Conservation (phyloP, 371 early-diverging fungal species). For the Funneliformis caledonium region DNA sequence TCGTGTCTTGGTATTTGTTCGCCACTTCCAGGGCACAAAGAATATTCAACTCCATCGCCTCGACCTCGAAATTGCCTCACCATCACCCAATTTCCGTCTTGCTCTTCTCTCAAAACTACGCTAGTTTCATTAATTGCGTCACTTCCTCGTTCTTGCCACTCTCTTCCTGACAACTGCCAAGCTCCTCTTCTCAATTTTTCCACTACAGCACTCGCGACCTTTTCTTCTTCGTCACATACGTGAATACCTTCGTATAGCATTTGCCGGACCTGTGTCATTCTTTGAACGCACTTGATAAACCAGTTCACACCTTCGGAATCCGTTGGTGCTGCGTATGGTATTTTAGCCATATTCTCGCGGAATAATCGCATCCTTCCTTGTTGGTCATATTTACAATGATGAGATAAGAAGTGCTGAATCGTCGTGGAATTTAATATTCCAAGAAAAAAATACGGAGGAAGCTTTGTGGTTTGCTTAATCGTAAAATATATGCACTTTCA, state of each 20-base stretch:
- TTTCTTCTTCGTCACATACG: conserved; percentile 43
- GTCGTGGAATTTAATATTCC: conserved; percentile 63
- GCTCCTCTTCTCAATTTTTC: conserved; percentile 38
- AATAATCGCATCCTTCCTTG: conserved; percentile 68
- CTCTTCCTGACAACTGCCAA: conserved; percentile 29
- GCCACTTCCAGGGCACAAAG: conserved; percentile 21
- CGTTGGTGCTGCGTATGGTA: conserved; percentile 60
- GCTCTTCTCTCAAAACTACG: conserved; percentile 36
- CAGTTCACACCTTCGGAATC: conserved; percentile 40
- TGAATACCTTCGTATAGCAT: conserved; percentile 41
- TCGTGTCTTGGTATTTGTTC: neutral
- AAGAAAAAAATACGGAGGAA: conserved; percentile 53
- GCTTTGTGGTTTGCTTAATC: conserved; percentile 19
- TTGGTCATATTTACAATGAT: conserved; percentile 64
- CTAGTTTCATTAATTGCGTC: neutral
- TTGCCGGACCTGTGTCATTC: conserved; percentile 44
- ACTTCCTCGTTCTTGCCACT: conserved; percentile 38
- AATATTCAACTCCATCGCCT: conserved; percentile 34
- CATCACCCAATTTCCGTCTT: conserved; percentile 40
- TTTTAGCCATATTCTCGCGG: conserved; percentile 65
- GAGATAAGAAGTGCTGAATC: conserved; percentile 58
- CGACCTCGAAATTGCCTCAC: conserved; percentile 37
- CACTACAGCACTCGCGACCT: conserved; percentile 35
- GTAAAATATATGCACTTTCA: conserved; percentile 35
- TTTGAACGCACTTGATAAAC: conserved; percentile 42